phyloP scores from a whole-genome alignment of 768 basidiomycete genomes.

The Leucosporidium scottii region DNA sequence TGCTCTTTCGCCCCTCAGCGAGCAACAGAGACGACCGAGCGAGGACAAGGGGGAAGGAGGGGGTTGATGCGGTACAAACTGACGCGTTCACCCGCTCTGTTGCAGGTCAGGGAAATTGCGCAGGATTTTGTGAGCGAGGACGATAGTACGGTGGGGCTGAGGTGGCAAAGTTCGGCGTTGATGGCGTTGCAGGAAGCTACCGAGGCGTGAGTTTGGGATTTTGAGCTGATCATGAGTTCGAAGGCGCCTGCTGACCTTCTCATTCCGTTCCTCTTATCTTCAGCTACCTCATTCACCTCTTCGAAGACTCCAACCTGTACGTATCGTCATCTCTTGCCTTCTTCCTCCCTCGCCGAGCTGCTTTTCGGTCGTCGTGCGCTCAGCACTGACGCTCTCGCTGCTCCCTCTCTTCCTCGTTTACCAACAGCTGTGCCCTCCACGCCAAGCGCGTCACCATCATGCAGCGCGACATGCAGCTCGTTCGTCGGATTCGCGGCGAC shows the following conservation, averaged over 20 bases:
- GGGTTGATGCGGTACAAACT: not conserved
- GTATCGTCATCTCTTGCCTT: too few species aligned
- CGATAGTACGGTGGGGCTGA: constrained; percentile 54
- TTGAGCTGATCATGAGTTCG: not conserved
- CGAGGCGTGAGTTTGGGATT: constrained; percentile 57
- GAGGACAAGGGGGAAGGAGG: not conserved
- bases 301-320: constrained; percentile 72
- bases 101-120: constrained; percentile 89
- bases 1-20: not conserved
- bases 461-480: constrained; percentile 94
- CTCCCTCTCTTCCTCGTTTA: constrained; percentile 38
- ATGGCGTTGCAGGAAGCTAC: constrained; percentile 93
- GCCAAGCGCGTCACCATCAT: constrained; percentile 97
- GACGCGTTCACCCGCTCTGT: not conserved
- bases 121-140: constrained; percentile 63
- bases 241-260: not conserved
- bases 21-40: not conserved
- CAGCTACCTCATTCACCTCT: constrained; percentile 73
- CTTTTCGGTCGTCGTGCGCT: constrained; percentile 10
- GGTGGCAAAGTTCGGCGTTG: constrained; percentile 95
- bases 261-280: not conserved
- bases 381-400: constrained; percentile 23
- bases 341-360: not conserved
- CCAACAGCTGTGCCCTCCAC: constrained; percentile 72
- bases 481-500: constrained; percentile 84